These are phyloP conservation scores for Pythium insidiosum DNA, from an alignment of 352 stramenopile genomes.

Conservation along the genomic window DNA sequence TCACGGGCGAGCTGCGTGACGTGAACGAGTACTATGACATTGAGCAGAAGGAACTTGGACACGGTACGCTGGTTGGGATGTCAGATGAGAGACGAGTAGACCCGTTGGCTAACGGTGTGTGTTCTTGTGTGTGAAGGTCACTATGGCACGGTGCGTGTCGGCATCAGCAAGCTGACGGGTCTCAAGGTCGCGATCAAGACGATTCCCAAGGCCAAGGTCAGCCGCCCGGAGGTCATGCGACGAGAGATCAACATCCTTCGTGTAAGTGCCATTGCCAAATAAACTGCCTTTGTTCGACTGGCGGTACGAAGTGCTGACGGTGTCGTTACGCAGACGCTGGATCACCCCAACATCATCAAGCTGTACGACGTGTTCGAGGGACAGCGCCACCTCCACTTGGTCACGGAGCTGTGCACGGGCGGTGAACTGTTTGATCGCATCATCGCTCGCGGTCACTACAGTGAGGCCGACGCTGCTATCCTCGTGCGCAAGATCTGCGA, in stretches of 20 bases:
- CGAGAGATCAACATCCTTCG: conserved; percentile 89
- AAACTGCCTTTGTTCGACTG: neutral
- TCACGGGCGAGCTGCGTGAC: conserved; percentile 75
- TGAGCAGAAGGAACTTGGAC: conserved; percentile 83
- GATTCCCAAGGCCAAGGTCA: conserved; percentile 96
- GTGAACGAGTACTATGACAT: conserved; percentile 85
- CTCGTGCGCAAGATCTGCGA: conserved; percentile 96
- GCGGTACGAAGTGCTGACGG: neutral
- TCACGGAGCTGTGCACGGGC: conserved; percentile 97
- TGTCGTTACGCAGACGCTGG: conserved; percentile 38
- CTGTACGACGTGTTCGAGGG: conserved; percentile 97
- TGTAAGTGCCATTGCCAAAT: conserved; percentile 25
- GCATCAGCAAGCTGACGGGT: conserved; percentile 89
- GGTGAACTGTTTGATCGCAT: conserved; percentile 95
- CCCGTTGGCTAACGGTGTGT: too few species aligned
- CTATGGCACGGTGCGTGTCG: conserved; percentile 97
- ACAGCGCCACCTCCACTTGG: conserved; percentile 94
- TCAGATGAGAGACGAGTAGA: too few species aligned
- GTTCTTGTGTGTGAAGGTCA: conserved; percentile 82
- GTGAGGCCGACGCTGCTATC: conserved; percentile 92
- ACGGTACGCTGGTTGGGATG: too few species aligned
- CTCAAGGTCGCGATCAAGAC: conserved; percentile 98
- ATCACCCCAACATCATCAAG: conserved; percentile 98
- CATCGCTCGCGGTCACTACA: conserved; percentile 91
- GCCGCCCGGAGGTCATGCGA: conserved; percentile 93